Conservation (phyloP, 306 rosid genomes). For the Pueraria montana region DNA sequence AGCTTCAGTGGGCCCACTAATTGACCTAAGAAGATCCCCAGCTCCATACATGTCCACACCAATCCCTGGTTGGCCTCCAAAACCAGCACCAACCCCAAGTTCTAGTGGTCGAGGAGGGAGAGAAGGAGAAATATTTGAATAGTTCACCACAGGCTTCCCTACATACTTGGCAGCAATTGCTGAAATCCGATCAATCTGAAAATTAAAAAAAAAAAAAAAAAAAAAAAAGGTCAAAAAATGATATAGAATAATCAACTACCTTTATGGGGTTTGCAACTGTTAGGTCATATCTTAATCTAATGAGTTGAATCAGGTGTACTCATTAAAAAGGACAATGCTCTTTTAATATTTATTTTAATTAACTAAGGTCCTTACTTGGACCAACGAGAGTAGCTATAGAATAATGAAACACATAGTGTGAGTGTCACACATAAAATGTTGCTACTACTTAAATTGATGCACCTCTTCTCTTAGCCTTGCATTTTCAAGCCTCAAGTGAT, state of each 20-base stretch:
- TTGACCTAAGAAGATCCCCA: slow-evolving; percentile 79
- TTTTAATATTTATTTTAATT: neutral
- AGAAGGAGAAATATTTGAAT: slow-evolving; percentile 75
- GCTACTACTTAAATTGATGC: neutral
- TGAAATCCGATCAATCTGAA: slow-evolving; percentile 90
- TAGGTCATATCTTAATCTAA: neutral
- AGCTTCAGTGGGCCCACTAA: slow-evolving; percentile 74
- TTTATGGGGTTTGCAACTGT: neutral
- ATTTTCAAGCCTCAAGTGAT: slow-evolving; percentile 91
- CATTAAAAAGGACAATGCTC: neutral
- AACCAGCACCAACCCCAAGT: slow-evolving; percentile 67
- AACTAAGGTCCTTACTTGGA: no score
- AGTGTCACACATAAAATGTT: slow-evolving; percentile 10
- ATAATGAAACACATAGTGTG: neutral
- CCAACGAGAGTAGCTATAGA: neutral
- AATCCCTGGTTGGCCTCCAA: slow-evolving; percentile 65
- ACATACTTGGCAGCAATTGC: slow-evolving; percentile 95
- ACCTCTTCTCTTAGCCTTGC: slow-evolving; percentile 97
- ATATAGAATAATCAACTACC: neutral
- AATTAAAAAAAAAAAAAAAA: neutral
- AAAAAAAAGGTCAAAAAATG: neutral
- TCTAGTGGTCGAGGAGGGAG: slow-evolving; percentile 79
- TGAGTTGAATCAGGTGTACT: neutral
- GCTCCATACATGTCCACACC: slow-evolving; percentile 74
- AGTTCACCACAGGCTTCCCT: slow-evolving; percentile 90